phyloP scores from a whole-genome alignment of 768 basidiomycete genomes.

The Hemileccinum rubropunctum region DNA sequence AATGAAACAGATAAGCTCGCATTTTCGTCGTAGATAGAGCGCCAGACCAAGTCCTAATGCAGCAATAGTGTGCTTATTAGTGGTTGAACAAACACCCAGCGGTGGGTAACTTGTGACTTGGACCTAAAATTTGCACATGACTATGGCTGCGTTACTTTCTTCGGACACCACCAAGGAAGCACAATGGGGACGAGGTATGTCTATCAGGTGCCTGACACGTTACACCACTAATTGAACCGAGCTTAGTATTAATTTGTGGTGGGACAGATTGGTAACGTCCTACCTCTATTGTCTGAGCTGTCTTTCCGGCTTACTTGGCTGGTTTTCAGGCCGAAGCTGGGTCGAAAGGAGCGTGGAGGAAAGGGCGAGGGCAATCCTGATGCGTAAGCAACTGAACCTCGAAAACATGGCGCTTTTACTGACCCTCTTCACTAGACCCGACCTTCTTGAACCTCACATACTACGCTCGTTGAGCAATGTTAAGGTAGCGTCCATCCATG shows the following conservation, averaged over 20 bases:
- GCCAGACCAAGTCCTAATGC: conserved; percentile 28
- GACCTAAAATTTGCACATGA: conserved; percentile 27
- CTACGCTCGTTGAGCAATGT: conserved; percentile 85
- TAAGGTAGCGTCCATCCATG: conserved; percentile 66
- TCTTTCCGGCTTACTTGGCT: conserved; percentile 8
- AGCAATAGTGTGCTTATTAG: conserved; percentile 23
- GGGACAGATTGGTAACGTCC: conserved; percentile 76
- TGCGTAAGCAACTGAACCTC: conserved; percentile 24
- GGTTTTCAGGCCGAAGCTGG: conserved; percentile 64
- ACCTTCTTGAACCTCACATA: conserved; percentile 86
- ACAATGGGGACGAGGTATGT: conserved; percentile 45
- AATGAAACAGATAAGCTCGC: not conserved
- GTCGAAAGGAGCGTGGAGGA: conserved; percentile 66
- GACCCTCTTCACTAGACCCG: conserved; percentile 51
- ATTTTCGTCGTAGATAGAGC: conserved; percentile 29
- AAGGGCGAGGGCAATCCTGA: conserved; percentile 41
- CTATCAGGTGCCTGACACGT: conserved; percentile 7
- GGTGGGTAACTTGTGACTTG: conserved; percentile 11
- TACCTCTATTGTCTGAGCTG: not conserved
- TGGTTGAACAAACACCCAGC: conserved; percentile 17
- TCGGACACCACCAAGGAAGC: conserved; percentile 27
- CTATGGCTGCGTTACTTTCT: conserved; percentile 29
- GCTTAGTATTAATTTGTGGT: conserved; percentile 75
- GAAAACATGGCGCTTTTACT: conserved; percentile 5
- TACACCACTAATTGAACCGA: conserved; percentile 14